Evolutionary conservation across 768 basidiomycete genomes (phyloP), one percentile per base, ranked within the genome.

Genomic region (Phanerochaete sordida): DNA sequence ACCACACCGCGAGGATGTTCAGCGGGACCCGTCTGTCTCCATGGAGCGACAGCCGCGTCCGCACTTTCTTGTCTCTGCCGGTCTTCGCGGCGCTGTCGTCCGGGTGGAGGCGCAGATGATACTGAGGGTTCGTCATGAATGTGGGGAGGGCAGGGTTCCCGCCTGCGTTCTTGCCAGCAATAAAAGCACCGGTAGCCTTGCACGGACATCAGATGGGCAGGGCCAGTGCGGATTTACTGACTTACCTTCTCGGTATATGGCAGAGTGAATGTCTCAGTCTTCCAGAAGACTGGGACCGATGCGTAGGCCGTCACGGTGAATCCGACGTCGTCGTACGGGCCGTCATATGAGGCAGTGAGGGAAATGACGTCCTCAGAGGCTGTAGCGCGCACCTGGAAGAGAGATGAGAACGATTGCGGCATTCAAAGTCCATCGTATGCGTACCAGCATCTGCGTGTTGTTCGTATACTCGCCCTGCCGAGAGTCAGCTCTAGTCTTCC

Each of bases 91-190:
- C 43, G 6, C 44, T n/a, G 9, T 57, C 13, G 21, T 62, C 65
- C 66, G 82, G 75, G 56, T 79, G 75, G 21, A 96, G 73, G 7
- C 74, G 79, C 15, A 98, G 76, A 57, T 81, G 80, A 72, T 92
- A 98, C 68, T 97, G 93, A 0, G 95, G 95, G 68, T 98, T 98
- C 51, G 83, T 72, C 86, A 96, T 90, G 72, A 90, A 97, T 0
- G 89, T 87, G 0, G 91, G 84, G 64, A 85, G 78, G 4, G 84
- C 83, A 58, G 86, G 83, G 68, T 95, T 95, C 1, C 96, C 96
- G 0, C 96, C 96, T 0, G 91, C 83, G 28, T 84, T 92, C 64
- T 85, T 86, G 35, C 74, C 80, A 0, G 86, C n/a, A n/a, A n/a
- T 87, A 62, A 96, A 79, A 0, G 75, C 67, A 8, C 85, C 89